Evolutionary conservation across 768 basidiomycete genomes (phyloP).

Genomic region (Termitomyces titanicus): DNA sequence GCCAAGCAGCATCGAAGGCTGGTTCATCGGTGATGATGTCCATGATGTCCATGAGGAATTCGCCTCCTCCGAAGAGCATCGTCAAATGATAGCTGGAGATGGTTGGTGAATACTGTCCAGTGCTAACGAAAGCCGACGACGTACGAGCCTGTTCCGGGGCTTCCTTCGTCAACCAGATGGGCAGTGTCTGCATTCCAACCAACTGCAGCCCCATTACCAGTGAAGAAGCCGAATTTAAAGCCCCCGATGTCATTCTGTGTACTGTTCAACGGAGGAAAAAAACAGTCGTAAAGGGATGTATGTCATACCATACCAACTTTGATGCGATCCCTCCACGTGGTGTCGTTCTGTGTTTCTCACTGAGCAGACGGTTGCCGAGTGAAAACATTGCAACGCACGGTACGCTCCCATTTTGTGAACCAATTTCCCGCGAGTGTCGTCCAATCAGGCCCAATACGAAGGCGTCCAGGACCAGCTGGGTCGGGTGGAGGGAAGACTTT

Average conservation of each 20-base stretch:
- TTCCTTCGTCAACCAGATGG: conserved; percentile 34
- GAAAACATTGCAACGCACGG: conserved; percentile 15
- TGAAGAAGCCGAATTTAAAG: conserved; percentile 34
- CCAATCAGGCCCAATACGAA: conserved; percentile 37
- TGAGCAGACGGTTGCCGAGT: background rate
- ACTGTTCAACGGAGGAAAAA: background rate
- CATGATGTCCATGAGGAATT: conserved; percentile 38
- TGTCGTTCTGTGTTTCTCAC: conserved; percentile 24
- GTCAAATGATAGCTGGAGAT: conserved; percentile 25
- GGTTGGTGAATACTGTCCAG: background rate
- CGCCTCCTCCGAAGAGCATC: conserved; percentile 35
- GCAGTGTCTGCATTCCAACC: conserved; percentile 37
- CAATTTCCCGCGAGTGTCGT: conserved; percentile 34
- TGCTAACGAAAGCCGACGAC: conserved; percentile 2
- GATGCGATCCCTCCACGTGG: conserved; percentile 31
- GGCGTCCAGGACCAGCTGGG: conserved; percentile 30
- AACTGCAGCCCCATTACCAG: conserved; percentile 31
- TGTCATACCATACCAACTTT: conserved; percentile 31
- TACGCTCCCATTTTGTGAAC: conserved; percentile 38
- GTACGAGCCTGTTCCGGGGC: conserved; percentile 28
- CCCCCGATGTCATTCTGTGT: conserved; percentile 29
- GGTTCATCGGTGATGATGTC: conserved; percentile 34
- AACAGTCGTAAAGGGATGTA: background rate
- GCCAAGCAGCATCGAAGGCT: conserved; percentile 35
- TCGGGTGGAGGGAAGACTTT: conserved; percentile 27